phyloP scores from a whole-genome alignment of 2,329 filamentous ascomycete genomes.

The Calonectria pseudoturangicola region DNA sequence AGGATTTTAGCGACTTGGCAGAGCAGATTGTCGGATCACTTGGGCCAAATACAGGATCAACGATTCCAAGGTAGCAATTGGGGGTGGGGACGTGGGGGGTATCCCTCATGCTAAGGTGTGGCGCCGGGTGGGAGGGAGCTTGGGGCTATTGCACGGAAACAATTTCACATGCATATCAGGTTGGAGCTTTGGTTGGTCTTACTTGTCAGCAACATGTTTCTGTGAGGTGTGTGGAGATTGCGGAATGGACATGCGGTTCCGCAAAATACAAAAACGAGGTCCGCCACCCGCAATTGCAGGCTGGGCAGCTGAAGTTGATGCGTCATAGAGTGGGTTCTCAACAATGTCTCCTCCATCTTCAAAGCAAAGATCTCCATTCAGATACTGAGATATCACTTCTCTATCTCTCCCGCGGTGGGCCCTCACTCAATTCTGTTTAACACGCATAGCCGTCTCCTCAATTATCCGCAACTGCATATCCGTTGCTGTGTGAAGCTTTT shows the following conservation, averaged over 20 bases:
- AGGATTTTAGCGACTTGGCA: conserved; percentile 8
- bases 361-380: neutral
- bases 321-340: neutral
- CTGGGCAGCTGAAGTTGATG: no score
- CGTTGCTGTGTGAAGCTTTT: neutral
- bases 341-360: neutral
- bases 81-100: conserved; percentile 21
- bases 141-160: neutral
- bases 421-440: neutral
- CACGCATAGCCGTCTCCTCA: neutral
- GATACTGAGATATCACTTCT: neutral
- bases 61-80: conserved; percentile 3
- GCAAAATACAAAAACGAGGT: no score
- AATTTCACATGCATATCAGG: neutral
- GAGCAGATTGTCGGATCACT: no score
- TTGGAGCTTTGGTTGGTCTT: neutral
- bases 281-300: no score
- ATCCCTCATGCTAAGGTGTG: neutral
- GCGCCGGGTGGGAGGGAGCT: neutral
- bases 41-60: neutral
- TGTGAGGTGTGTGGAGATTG: no score
- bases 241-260: no score
- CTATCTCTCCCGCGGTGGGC: neutral
- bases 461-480: conserved; percentile 8
- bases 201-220: neutral